These are phyloP conservation scores for Solanum chilense DNA, from an alignment of 257 asterid genomes.

Conservation along the genomic window DNA sequence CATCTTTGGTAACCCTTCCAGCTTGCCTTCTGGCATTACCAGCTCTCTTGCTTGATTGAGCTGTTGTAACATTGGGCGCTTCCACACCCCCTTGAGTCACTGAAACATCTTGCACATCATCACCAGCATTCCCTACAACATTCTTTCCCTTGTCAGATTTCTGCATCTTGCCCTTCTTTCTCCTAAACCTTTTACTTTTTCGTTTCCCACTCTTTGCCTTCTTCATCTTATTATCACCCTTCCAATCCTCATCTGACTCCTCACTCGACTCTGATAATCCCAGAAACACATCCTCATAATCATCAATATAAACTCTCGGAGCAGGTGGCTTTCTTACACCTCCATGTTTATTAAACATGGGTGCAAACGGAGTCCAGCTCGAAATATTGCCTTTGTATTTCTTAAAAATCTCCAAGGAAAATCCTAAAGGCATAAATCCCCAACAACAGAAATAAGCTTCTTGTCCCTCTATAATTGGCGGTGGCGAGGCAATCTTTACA, in stretches of 20 bases:
- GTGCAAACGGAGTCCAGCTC: constrained; percentile 78
- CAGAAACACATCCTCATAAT: constrained; percentile 53
- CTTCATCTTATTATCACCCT: constrained; percentile 6
- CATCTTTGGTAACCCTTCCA: constrained; percentile 55
- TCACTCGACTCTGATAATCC: constrained; percentile 59
- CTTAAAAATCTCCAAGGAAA: constrained; percentile 32
- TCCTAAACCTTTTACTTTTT: constrained; percentile 15
- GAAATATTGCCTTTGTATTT: constrained; percentile 23
- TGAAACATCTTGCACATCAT: constrained; percentile 16
- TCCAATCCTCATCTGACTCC: constrained; percentile 66
- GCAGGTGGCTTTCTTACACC: constrained; percentile 8
- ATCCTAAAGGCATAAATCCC: constrained; percentile 64
- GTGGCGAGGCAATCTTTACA: constrained; percentile 57
- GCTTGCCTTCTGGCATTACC: constrained; percentile 57
- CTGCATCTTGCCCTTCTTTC: constrained; percentile 27
- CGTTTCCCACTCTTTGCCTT: constrained; percentile 14
- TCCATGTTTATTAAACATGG: constrained; percentile 51
- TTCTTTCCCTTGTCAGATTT: constrained; percentile 46
- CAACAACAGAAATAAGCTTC: constrained; percentile 67
- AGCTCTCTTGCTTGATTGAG: constrained; percentile 38
- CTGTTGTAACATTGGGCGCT: constrained; percentile 19
- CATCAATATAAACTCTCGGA: constrained; percentile 51
- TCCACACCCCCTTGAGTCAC: constrained; percentile 35
- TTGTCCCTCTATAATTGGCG: constrained; percentile 50
- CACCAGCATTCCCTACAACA: constrained; percentile 9